These are phyloP conservation scores for Scutellaria minor DNA, from an alignment of 257 asterid species.

Conservation along the genomic window DNA sequence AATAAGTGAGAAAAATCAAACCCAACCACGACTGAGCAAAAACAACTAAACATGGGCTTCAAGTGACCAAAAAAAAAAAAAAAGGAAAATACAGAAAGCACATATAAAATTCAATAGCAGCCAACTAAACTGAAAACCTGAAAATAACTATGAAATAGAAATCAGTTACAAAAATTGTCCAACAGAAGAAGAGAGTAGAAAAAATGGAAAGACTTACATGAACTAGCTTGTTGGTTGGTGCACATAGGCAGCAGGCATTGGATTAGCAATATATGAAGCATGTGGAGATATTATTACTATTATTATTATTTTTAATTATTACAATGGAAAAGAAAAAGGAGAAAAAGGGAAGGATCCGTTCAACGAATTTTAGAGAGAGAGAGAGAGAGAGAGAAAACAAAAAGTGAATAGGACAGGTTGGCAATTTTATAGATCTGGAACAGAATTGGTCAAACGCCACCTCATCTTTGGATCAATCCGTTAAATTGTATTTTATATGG, in stretches of 20 bases:
- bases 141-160: slow-evolving; percentile 22
- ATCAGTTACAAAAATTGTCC: slow-evolving; percentile 1
- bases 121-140: slow-evolving; percentile 31
- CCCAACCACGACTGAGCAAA: slow-evolving; percentile 44
- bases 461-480: slow-evolving; percentile 25
- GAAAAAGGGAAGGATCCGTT: slow-evolving; percentile 31
- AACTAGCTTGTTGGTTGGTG: slow-evolving; percentile 40
- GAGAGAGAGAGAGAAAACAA: slow-evolving; percentile 24
- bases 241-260: slow-evolving; percentile 45
- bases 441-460: slow-evolving; percentile 43
- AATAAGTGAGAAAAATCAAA: slow-evolving; percentile 45
- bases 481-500: no score
- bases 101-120: slow-evolving; percentile 27
- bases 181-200: not conserved
- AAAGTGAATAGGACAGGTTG: slow-evolving; percentile 37
- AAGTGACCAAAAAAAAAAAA: slow-evolving; percentile 26
- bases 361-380: slow-evolving; percentile 41
- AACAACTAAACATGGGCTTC: slow-evolving; percentile 43
- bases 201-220: slow-evolving; percentile 47
- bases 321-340: no score
- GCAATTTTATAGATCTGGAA: slow-evolving; percentile 41
- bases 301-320: no score
- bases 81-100: slow-evolving; percentile 30
- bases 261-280: slow-evolving; percentile 41
- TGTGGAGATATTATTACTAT: slow-evolving; percentile 5